Conservation (phyloP, 202 grass and related monocot genomes). For the Panicum hallii region DNA sequence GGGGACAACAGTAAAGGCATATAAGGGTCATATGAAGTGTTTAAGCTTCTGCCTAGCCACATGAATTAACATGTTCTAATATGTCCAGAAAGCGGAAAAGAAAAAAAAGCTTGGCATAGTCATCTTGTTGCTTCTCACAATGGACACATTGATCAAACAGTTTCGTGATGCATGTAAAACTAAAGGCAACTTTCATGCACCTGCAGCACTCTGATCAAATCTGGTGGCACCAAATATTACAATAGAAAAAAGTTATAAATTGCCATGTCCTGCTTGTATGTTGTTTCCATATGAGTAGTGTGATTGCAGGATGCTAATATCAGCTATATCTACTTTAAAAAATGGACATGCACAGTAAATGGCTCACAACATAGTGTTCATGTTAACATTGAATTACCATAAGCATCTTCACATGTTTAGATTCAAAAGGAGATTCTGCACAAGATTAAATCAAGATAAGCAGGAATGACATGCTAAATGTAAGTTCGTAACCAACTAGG, state of each 20-base stretch:
- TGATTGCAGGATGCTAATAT: conserved; percentile 11
- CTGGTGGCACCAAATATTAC: conserved; percentile 18
- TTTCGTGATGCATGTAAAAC: conserved; percentile 2
- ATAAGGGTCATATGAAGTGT: background rate
- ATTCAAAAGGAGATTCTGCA: conserved; percentile 11
- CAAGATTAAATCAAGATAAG: conserved; percentile 9
- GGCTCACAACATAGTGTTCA: conserved; percentile 2
- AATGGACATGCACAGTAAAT: background rate
- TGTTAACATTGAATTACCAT: background rate
- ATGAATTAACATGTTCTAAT: background rate
- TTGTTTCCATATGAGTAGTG: conserved; percentile 16
- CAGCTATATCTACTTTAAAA: conserved; percentile 35
- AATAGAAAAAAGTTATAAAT: conserved; percentile 15
- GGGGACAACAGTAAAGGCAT: background rate
- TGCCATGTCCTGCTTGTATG: background rate
- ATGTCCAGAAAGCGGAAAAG: background rate
- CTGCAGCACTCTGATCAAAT: conserved; percentile 25
- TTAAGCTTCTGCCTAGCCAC: conserved; percentile 15
- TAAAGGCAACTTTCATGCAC: conserved; percentile 11
- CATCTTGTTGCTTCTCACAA: background rate
- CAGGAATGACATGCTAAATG: conserved; percentile 6
- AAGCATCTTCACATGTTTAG: conserved; percentile 9
- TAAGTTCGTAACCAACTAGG: conserved; percentile 1
- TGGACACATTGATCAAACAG: background rate
- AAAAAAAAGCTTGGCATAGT: background rate